Evolutionary conservation across 768 basidiomycete genomes (phyloP).

Genomic region (Lentinula aciculospora): DNA sequence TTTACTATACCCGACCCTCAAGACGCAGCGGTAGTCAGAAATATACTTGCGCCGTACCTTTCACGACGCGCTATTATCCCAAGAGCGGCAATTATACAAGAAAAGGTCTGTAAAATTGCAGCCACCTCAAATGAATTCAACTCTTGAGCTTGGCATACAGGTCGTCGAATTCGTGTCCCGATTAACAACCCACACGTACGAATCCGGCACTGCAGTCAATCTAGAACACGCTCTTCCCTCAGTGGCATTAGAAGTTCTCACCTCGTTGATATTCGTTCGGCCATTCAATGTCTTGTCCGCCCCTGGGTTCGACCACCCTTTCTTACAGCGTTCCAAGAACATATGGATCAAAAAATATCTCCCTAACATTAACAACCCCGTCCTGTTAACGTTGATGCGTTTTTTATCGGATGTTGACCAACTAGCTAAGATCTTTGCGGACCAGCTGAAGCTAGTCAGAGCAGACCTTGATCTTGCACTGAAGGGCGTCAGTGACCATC

Average conservation of each 20-base stretch:
- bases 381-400: not conserved
- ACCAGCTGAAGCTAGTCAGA: not conserved
- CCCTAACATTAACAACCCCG: not conserved
- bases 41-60: slow-evolving; percentile 13
- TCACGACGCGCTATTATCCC: slow-evolving; percentile 13
- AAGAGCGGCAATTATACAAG: slow-evolving; percentile 8
- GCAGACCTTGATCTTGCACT: not conserved
- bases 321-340: slow-evolving; percentile 6
- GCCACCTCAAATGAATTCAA: too few species aligned
- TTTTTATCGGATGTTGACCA: not conserved
- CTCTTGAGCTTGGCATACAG: not conserved
- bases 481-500: not conserved
- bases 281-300: slow-evolving; percentile 7
- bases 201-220: slow-evolving; percentile 8
- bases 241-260: slow-evolving; percentile 14
- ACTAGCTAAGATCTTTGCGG: not conserved
- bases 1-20: slow-evolving; percentile 9
- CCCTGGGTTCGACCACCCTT: slow-evolving; percentile 9
- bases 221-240: slow-evolving; percentile 13
- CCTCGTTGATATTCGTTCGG: slow-evolving; percentile 10
- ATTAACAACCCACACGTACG: slow-evolving; percentile 5
- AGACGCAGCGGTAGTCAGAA: slow-evolving; percentile 11
- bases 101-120: slow-evolving; percentile 11
- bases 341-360: slow-evolving; percentile 5
- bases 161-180: not conserved